Evolutionary conservation across 2,329 filamentous ascomycete genomes (phyloP), one percentile per base, ranked within the genome.

Genomic region (Colletotrichum sp.): DNA sequence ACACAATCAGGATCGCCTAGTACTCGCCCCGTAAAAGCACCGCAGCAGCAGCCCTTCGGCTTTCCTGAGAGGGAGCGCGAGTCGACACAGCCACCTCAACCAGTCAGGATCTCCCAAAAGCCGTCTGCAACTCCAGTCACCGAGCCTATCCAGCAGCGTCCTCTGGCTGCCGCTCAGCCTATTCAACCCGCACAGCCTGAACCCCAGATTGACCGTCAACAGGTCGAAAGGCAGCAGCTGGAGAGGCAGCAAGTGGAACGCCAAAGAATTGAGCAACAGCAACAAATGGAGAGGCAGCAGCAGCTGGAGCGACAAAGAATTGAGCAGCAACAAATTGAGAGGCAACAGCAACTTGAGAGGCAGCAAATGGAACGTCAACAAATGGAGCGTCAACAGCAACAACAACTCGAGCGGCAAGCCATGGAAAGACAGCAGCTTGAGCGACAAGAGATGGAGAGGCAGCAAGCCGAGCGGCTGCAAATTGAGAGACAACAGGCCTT

Each of bases 1-100:
- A 80, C 85, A 9, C 88, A 88, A 76, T 81, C 85, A 62, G 88
- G 89, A 85, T 90, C 89, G 12, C 89, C 89, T 4, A 80, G 80
- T 57, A 77, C 82, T 66, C 85, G 87, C 32, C 85, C 88, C 21
- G 77, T 88, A 26, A 85, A 88, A 78, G 86, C 88, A 28, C 87
- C 88, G 13, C 78, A 82, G 21, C 84, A 83, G 30, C 80, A 82
- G 18, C 59, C 71, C 8, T 89, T 89, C 76, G 83, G 85, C 7
- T 89, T 89, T 76, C 82, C 84, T 7, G 89, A 90, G 34, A 84
- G 85, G 64, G 88, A 89, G 62, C 78, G 78, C 57, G 85, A 86
- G 24, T 62, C 79, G 13, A 64, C 77, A n/a, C 84, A 83, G 68
- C 81, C 81, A 21, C 83, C 82, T 68, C 84, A 85, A 24, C 81